Evolutionary conservation across 208 protist genomes (phyloP).

Genomic region (Trichomonas vaginalis): DNA sequence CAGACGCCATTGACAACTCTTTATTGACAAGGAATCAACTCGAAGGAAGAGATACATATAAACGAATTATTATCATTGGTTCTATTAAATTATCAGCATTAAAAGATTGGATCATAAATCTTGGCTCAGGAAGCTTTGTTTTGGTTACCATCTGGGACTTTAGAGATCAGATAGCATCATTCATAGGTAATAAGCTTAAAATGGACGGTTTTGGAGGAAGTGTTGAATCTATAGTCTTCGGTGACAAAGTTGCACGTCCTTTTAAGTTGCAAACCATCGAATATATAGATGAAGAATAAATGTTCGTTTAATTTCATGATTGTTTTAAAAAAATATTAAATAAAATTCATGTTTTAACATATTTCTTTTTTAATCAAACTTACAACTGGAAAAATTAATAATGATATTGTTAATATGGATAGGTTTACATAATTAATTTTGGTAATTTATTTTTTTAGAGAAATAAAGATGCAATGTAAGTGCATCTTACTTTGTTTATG

Average conservation of each 20-base stretch:
- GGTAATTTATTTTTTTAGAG: too few relatives aligned
- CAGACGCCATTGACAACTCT: background rate
- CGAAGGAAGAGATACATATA: too few relatives aligned
- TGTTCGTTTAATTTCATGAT: background rate
- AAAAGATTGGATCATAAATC: background rate
- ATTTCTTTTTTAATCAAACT: too few relatives aligned
- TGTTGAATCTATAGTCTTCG: background rate
- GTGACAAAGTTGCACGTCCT: background rate
- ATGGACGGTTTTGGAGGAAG: background rate
- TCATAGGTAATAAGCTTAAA: background rate
- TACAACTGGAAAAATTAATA: too few relatives aligned
- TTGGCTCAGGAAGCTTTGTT: background rate
- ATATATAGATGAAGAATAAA: conserved; percentile 10
- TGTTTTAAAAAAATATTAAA: too few relatives aligned
- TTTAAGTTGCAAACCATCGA: background rate
- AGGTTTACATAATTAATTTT: too few relatives aligned
- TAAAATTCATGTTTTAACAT: too few relatives aligned
- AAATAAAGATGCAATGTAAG: too few relatives aligned
- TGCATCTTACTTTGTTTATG: too few relatives aligned
- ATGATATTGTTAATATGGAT: too few relatives aligned
- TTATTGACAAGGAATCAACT: background rate
- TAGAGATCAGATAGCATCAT: background rate
- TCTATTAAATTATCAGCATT: background rate
- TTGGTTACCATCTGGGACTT: background rate
- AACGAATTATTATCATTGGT: background rate